Percentiles rank a stretch among this genome's conserved stretches.
phyloP scores from a whole-genome alignment of 352 stramenopile species.

The Globisporangium echinulatum region DNA sequence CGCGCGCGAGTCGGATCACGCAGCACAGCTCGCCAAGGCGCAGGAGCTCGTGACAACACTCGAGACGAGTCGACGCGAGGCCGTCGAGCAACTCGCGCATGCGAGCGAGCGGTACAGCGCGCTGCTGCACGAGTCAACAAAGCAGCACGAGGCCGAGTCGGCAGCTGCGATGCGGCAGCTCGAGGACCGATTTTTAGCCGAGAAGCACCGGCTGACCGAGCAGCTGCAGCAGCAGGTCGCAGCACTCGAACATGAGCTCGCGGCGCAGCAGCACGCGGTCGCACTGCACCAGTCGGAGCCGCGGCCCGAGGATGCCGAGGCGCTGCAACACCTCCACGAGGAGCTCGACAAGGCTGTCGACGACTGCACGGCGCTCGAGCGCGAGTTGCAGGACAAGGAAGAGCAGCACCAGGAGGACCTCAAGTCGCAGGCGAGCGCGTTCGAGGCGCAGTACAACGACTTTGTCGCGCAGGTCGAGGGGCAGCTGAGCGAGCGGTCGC shows the following conservation, averaged over 20 bases:
- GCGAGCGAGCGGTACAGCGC: conserved; percentile 24
- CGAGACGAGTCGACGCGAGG: conserved; percentile 31
- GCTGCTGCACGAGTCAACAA: conserved; percentile 22
- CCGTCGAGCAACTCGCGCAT: conserved; percentile 30
- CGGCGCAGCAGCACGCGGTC: conserved; percentile 10
- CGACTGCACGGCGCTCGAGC: conserved; percentile 36
- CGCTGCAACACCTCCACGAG: conserved; percentile 32
- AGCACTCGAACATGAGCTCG: conserved; percentile 33
- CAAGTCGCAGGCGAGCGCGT: conserved; percentile 37
- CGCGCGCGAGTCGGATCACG: conserved; percentile 34
- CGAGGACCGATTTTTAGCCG: conserved; percentile 40
- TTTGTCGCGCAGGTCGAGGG: conserved; percentile 44
- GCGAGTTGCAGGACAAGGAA: conserved; percentile 43
- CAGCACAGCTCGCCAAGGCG: conserved; percentile 37
- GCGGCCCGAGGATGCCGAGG: conserved; percentile 18
- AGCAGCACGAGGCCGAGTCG: conserved; percentile 31
- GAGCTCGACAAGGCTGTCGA: conserved; percentile 27
- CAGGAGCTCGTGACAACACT: conserved; percentile 30
- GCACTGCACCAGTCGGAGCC: conserved; percentile 20
- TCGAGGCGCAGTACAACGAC: conserved; percentile 55
- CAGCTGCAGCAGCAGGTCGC: conserved; percentile 34
- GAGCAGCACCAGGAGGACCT: conserved; percentile 36
- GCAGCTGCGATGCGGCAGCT: conserved; percentile 39
- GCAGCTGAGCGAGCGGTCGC: conserved; percentile 38
- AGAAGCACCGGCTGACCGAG: conserved; percentile 36